These are phyloP conservation scores for Globisporangium nunn DNA, from an alignment of 352 stramenopile species.

Conservation along the genomic window DNA sequence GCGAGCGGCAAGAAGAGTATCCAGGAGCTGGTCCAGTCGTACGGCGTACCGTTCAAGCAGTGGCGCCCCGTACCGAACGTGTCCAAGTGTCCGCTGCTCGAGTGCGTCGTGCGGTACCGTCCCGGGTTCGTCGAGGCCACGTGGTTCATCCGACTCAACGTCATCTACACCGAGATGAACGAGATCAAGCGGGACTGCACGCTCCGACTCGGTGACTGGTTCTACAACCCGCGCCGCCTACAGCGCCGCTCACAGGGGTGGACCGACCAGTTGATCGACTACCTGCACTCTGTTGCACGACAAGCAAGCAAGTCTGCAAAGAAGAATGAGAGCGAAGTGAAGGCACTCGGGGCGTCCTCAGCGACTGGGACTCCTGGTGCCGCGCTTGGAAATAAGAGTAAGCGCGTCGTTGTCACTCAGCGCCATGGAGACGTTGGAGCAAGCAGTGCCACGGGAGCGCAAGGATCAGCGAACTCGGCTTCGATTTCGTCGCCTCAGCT, in stretches of 20 bases:
- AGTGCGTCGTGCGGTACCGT: constrained; percentile 71
- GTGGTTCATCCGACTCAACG: constrained; percentile 81
- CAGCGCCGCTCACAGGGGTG: constrained; percentile 66
- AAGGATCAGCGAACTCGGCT: constrained; percentile 1
- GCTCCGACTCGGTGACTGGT: constrained; percentile 66
- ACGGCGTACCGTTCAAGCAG: constrained; percentile 80
- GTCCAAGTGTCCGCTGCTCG: constrained; percentile 74
- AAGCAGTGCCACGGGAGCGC: neutral
- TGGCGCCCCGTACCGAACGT: constrained; percentile 69
- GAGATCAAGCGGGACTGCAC: constrained; percentile 68
- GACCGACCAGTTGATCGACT: constrained; percentile 78
- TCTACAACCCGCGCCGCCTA: constrained; percentile 68
- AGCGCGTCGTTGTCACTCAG: constrained; percentile 16
- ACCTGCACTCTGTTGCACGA: constrained; percentile 54
- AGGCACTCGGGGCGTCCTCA: constrained; percentile 1
- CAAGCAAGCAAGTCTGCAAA: constrained; percentile 30
- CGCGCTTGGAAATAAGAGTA: neutral
- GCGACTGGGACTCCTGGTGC: neutral
- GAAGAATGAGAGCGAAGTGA: constrained; percentile 13
- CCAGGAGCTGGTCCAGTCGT: constrained; percentile 63
- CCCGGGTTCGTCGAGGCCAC: constrained; percentile 64
- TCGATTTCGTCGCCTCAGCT: constrained; percentile 20
- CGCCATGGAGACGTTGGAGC: constrained; percentile 25
- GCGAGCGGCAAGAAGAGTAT: constrained; percentile 50
- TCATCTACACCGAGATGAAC: constrained; percentile 84